Percentiles rank a stretch among this genome's conserved stretches.
Evolutionary conservation across 495 filamentous ascomycete species (phyloP).

Genomic region (Penicillium paxilli): DNA sequence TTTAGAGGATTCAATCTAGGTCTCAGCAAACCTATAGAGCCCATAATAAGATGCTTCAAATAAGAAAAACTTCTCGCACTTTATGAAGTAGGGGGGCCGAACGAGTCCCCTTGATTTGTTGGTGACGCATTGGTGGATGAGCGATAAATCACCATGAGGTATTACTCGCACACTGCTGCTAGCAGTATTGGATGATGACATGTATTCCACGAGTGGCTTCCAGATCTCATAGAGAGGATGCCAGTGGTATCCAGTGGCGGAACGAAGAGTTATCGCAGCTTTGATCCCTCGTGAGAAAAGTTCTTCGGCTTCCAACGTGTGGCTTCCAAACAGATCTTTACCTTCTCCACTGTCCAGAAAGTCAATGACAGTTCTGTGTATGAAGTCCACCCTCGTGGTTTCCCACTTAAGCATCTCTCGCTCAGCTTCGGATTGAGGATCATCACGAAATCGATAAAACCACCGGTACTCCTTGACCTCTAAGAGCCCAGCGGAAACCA

Average conservation of each 20-base stretch:
- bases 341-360: conserved; percentile 1
- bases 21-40: neutral
- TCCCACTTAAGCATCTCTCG: neutral
- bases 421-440: neutral
- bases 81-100: neutral
- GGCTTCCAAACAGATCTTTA: neutral
- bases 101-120: conserved; percentile 2
- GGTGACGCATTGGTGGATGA: neutral
- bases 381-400: neutral
- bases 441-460: neutral
- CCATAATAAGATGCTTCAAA: neutral
- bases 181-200: too few relatives aligned
- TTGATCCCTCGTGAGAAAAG: neutral
- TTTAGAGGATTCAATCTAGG: neutral
- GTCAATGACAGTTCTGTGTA: conserved; percentile 2
- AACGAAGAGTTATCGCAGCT: neutral
- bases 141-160: neutral
- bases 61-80: neutral
- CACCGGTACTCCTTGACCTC: too few relatives aligned
- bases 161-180: too few relatives aligned
- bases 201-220: neutral
- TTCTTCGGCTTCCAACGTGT: neutral
- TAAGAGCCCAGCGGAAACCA: neutral
- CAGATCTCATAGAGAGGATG: neutral
- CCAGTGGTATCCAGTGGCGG: neutral